These are phyloP conservation scores for Phytophthora brassicae DNA, from an alignment of 352 stramenopile genomes.

Conservation along the genomic window DNA sequence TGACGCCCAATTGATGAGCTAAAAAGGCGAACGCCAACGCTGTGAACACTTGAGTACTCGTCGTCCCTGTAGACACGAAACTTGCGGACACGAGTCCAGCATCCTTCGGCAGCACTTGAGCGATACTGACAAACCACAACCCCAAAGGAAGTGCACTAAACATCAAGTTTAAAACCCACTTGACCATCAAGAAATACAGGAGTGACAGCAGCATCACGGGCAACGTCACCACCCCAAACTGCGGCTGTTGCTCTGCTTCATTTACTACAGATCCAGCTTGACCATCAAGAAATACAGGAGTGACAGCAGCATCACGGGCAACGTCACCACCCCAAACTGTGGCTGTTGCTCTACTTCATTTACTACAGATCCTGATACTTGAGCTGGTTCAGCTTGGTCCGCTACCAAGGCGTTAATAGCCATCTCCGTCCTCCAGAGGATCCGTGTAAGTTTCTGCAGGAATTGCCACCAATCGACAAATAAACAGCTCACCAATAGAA, in stretches of 20 bases:
- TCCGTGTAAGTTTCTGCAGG: constrained; percentile 43
- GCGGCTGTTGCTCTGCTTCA: not conserved
- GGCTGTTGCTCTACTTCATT: not conserved
- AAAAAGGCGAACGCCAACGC: constrained; percentile 61
- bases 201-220: constrained; percentile 67
- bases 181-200: constrained; percentile 75
- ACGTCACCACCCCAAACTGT: constrained; percentile 44
- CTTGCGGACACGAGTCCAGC: constrained; percentile 13
- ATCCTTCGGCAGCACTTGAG: constrained; percentile 39
- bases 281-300: constrained; percentile 73
- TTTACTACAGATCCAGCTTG: constrained; percentile 12
- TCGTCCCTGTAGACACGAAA: constrained; percentile 23
- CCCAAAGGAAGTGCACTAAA: constrained; percentile 50
- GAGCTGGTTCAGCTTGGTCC: constrained; percentile 11
- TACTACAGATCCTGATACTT: constrained; percentile 5
- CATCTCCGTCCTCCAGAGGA: constrained; percentile 61
- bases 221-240: constrained; percentile 46
- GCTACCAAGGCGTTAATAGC: constrained; percentile 43
- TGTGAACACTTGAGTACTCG: constrained; percentile 34
- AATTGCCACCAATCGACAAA: constrained; percentile 48
- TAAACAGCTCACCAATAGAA: constrained; percentile 54
- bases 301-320: constrained; percentile 66
- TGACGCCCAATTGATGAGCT: constrained; percentile 59
- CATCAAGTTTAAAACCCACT: constrained; percentile 58
- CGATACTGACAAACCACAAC: constrained; percentile 46